Evolutionary conservation across 1,284 basidiomycete species (phyloP).

Genomic region (Xerocomus minutiporus): DNA sequence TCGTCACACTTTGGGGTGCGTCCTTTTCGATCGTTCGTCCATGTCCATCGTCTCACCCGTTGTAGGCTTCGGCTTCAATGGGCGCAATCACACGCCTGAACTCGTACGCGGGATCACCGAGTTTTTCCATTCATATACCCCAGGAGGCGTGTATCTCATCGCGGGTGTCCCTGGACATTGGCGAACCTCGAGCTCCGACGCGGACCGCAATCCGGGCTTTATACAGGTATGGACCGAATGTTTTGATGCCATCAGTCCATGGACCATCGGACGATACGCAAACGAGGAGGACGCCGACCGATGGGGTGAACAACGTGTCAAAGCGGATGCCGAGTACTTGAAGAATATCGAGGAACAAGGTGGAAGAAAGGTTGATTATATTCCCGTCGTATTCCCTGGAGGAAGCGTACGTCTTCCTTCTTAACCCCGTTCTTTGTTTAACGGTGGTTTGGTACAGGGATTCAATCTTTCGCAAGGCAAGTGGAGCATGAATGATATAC

Average conservation of each 20-base stretch:
- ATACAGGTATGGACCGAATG: constrained; percentile 61
- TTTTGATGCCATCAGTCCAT: constrained; percentile 72
- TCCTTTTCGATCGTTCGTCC: background rate
- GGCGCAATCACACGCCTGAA: constrained; percentile 55
- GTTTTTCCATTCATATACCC: constrained; percentile 55
- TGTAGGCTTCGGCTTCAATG: constrained; percentile 63
- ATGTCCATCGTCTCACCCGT: background rate
- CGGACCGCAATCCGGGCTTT: constrained; percentile 60
- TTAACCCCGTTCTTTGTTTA: background rate
- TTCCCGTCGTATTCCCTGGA: constrained; percentile 71
- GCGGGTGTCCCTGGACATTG: constrained; percentile 65
- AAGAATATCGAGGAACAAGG: constrained; percentile 44
- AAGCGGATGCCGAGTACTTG: constrained; percentile 57
- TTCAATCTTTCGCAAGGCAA: constrained; percentile 63
- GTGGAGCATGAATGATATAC: constrained; percentile 63
- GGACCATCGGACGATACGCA: constrained; percentile 66
- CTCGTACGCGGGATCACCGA: constrained; percentile 50
- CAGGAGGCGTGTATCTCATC: constrained; percentile 69
- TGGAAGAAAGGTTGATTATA: constrained; percentile 60
- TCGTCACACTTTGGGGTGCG: background rate
- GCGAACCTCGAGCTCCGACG: constrained; percentile 63
- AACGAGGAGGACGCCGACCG: constrained; percentile 53
- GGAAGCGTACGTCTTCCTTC: constrained; percentile 54
- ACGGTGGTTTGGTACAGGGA: constrained; percentile 39
- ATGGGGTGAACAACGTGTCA: constrained; percentile 57